Evolutionary conservation across 306 rosid species (phyloP).

Genomic region (Fragaria ananassa): DNA sequence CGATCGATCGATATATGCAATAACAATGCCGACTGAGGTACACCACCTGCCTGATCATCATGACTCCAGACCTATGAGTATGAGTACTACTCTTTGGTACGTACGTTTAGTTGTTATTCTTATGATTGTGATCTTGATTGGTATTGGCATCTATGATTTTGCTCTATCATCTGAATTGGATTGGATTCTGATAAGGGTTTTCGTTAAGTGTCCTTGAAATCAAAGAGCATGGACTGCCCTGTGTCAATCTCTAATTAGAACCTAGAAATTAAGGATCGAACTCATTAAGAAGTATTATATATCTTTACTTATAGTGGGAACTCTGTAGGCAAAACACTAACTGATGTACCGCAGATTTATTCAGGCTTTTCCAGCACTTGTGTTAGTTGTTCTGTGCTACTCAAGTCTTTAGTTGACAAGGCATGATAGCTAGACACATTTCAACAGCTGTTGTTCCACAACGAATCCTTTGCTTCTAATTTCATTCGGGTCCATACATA

Average conservation of each 20-base stretch:
- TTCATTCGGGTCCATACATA: background rate
- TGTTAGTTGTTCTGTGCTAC: too few relatives aligned
- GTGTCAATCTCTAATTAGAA: background rate
- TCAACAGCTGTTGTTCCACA: too few relatives aligned
- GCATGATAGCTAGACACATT: too few relatives aligned
- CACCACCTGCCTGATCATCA: background rate
- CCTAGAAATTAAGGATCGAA: too few relatives aligned
- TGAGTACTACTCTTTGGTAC: slow-evolving; percentile 14
- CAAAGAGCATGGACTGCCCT: too few relatives aligned
- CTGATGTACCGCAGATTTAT: background rate
- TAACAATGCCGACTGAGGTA: slow-evolving; percentile 2
- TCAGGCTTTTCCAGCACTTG: background rate
- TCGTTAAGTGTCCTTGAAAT: too few relatives aligned
- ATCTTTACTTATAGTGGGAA: background rate
- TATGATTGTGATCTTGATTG: background rate
- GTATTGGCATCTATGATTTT: background rate
- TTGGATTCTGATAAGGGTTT: background rate
- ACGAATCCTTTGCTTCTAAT: background rate
- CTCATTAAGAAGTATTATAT: background rate
- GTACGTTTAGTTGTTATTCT: background rate
- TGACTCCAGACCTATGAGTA: slow-evolving; percentile 11
- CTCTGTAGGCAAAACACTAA: background rate
- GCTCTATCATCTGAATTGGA: background rate
- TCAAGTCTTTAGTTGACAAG: too few relatives aligned
- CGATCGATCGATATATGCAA: background rate